Conservation (phyloP, 2,329 filamentous ascomycete genomes). For the Paecilomyces fulvus region DNA sequence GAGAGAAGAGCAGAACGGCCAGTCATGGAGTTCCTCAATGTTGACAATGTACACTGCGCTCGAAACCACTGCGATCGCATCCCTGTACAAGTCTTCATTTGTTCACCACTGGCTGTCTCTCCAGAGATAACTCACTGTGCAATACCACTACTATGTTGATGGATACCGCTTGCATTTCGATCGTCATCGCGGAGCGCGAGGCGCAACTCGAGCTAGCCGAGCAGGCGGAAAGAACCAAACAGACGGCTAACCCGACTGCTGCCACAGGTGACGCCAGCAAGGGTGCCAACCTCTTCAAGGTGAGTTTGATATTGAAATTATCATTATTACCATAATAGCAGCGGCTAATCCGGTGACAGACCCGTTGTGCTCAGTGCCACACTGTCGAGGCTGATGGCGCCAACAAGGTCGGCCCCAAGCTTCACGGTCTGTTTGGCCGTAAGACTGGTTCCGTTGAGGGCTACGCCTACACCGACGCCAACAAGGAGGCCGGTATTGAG, state of each 20-base stretch:
- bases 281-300: slow-evolving; percentile 98
- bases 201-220: slow-evolving; percentile 12
- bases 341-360: slow-evolving; percentile 39
- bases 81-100: not conserved
- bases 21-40: not conserved
- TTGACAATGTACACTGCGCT: not conserved
- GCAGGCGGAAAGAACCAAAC: slow-evolving; percentile 9
- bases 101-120: slow-evolving; percentile 1
- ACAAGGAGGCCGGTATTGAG: slow-evolving; percentile 89
- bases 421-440: slow-evolving; percentile 96
- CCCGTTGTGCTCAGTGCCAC: slow-evolving; percentile 97
- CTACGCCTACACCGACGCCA: slow-evolving; percentile 97
- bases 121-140: not conserved
- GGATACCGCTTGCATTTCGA: slow-evolving; percentile 15
- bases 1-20: not conserved
- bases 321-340: not conserved
- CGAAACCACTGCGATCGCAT: not conserved
- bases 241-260: slow-evolving; percentile 18
- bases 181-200: slow-evolving; percentile 16
- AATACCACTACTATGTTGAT: slow-evolving; percentile 14
- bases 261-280: slow-evolving; percentile 78
- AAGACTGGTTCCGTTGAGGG: slow-evolving; percentile 86
- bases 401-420: slow-evolving; percentile 97
- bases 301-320: slow-evolving; percentile 19
- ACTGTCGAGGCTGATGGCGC: slow-evolving; percentile 80